Conservation (phyloP, 2,329 filamentous ascomycete genomes). For the Sporothrix dimorphospora region DNA sequence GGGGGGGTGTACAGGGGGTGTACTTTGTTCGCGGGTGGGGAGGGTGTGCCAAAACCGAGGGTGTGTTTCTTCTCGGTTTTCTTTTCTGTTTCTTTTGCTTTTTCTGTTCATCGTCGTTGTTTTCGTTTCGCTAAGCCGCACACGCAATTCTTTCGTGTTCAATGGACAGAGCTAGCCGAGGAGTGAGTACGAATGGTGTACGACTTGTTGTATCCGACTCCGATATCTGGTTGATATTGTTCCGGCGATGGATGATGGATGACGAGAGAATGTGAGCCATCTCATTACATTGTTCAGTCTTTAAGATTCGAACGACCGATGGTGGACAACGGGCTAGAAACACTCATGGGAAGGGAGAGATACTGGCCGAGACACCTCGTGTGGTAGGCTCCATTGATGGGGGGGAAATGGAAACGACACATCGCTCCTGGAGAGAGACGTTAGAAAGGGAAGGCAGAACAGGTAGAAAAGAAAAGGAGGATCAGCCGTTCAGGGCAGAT, state of each 20-base stretch:
- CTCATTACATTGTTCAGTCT: not conserved
- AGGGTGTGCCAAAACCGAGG: not conserved
- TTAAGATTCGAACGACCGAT: not conserved
- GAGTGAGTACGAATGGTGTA: not conserved
- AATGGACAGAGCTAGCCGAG: not conserved
- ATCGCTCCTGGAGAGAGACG: not conserved
- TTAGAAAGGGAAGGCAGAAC: not conserved
- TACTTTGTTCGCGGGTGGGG: not conserved
- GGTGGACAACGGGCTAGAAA: not conserved
- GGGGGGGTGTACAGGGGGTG: conserved; percentile 19
- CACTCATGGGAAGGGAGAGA: not conserved
- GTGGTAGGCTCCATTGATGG: conserved; percentile 3
- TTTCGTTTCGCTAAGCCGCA: not conserved
- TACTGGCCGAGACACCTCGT: conserved; percentile 19
- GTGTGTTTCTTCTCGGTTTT: not conserved
- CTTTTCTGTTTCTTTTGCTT: not conserved
- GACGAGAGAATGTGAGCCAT: not conserved
- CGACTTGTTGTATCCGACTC: not conserved
- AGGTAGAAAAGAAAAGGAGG: not conserved
- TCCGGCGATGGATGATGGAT: not conserved
- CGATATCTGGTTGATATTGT: no score
- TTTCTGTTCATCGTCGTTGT: not conserved
- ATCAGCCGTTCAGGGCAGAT: conserved; percentile 5
- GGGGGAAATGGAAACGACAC: not conserved
- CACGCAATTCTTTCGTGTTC: conserved; percentile 13